Base-by-base conservation (phyloP, 2,329 filamentous ascomycete genomes). In the Zasmidium citrigriseum region DNA sequence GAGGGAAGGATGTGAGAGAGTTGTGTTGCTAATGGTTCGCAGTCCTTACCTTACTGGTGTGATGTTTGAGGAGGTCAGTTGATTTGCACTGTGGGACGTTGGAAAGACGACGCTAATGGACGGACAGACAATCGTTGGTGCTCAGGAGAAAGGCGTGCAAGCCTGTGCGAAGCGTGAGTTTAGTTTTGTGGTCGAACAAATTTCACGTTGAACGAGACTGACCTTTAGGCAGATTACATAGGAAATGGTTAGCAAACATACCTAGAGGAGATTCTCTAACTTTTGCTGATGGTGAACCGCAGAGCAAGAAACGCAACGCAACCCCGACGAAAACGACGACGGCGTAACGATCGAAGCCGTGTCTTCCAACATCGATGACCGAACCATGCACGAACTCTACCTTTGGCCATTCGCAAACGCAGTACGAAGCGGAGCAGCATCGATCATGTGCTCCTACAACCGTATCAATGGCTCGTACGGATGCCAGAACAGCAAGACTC, bases 41-140 rank as follows among this genome's bases (percentile, higher is more conserved):
- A n/a, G n/a, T 70, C 92, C 93, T 0, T 92, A 96, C 50, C 79
- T 97, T 0, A 90, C 93, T 72, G 93, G 89, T 10, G 80, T 95
- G 50, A 90, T 89, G 7, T 88, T 89, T 1, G 88, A 50, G 46
- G 46, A 24, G 44, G 29, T 25, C 4, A n/a, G 34, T n/a, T 41
- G 34, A n/a, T 10, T 16, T 10, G 7, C 12, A 41, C 7, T 41
- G 4, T 41, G 34, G 34, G 34, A 52, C n/a, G 4, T 25, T 21
- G 9, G 4, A 27, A 44, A 9, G 27, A 3, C 23, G 16, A 53
- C 1, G 2, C 18, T 21, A n/a, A n/a, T n/a, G n/a, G n/a, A n/a
- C n/a, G 9, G 22, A 11, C 80, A 91, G 74, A 95, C 90, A 0
- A 89, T 96, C 69, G 84, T 82, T 54, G 93, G 91, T 0, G 86